Conservation (phyloP, 106 monocot genomes). For the Acorus gramineus region DNA sequence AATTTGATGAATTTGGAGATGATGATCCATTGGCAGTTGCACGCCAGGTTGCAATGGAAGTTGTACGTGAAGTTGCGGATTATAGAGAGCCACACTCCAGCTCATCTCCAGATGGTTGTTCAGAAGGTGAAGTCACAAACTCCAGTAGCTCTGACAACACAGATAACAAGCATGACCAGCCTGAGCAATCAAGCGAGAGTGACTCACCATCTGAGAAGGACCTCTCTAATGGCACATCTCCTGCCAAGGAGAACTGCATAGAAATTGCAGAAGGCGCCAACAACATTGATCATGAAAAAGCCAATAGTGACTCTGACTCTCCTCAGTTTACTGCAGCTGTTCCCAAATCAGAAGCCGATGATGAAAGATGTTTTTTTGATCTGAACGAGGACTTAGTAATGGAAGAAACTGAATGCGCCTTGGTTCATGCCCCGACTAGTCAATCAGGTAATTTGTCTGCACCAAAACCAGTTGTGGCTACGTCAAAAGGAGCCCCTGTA, state of each 20-base stretch:
- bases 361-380: conserved; percentile 38
- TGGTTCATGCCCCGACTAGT: conserved; percentile 2
- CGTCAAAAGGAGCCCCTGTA: conserved; percentile 48
- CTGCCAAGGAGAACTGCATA: conserved; percentile 14
- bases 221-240: conserved; percentile 18
- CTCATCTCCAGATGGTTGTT: conserved; percentile 44
- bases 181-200: conserved; percentile 8
- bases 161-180: conserved; percentile 11
- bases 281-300: conserved; percentile 7
- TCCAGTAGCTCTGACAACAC: conserved; percentile 5
- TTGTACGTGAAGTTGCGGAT: conserved; percentile 60
- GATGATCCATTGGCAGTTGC: conserved; percentile 68
- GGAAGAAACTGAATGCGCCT: conserved; percentile 25
- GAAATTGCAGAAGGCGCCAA: conserved; percentile 7
- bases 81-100: conserved; percentile 61
- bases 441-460: conserved; percentile 26
- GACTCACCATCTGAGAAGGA: conserved; percentile 8
- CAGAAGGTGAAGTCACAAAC: conserved; percentile 10
- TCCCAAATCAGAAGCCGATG: conserved; percentile 8
- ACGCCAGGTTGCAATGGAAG: conserved; percentile 66
- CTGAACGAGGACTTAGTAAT: conserved; percentile 49
- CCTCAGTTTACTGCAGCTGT: background rate
- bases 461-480: conserved; percentile 53
- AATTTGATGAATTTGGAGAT: conserved; percentile 37
- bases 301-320: conserved; percentile 12